Evolutionary conservation across 805 yeast genomes (phyloP), one percentile per base, ranked within the genome.

Genomic region (fission yeast (Schizosaccharomyces pombe)): DNA sequence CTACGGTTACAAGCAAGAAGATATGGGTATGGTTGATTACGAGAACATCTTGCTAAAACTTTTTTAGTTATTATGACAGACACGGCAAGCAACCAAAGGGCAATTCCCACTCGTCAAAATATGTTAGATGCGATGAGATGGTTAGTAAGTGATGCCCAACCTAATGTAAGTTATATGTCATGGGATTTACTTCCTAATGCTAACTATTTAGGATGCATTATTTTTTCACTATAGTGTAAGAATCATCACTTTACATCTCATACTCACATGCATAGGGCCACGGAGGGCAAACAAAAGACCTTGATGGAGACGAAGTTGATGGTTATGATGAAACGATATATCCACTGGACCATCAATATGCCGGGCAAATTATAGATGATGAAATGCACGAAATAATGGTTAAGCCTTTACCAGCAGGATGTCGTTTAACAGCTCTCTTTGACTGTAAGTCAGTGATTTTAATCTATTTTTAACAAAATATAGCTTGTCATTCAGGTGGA

Each of bases 181-280:
- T n/a, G n/a, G n/a, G n/a, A n/a, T 12, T 12, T 33, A 12, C 12
- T 33, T 33, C n/a, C 12, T 33, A 12, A 12, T n/a, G 12, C n/a
- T 33, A n/a, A n/a, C n/a, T n/a, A 2, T 49, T 24, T 49, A 31
- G 34, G 34, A 31, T 11, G n/a, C 39, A 6, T 28, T 49, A 24
- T 49, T 49, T 28, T 49, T 49, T 29, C 39, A 30, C 30, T 49
- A 32, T 30, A 49, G 39, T 49, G 53, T 47, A 47, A 5, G 52
- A 2, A 19, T 16, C 5, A 14, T 6, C n/a, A 12, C 4, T 5
- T 2, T 11, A 84, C 66, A 75, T 85, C 6, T 65, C 84, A 53
- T 79, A 85, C 60, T 77, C 85, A 72, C 94, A 85, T 64, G 84
- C 80, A 63, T 81, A 91, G 0, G 91, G 94, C 5, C 94, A 85